Evolutionary conservation across 2,329 filamentous ascomycete genomes (phyloP), one percentile per base, ranked within the genome.

Genomic region (Colletotrichum sp.): DNA sequence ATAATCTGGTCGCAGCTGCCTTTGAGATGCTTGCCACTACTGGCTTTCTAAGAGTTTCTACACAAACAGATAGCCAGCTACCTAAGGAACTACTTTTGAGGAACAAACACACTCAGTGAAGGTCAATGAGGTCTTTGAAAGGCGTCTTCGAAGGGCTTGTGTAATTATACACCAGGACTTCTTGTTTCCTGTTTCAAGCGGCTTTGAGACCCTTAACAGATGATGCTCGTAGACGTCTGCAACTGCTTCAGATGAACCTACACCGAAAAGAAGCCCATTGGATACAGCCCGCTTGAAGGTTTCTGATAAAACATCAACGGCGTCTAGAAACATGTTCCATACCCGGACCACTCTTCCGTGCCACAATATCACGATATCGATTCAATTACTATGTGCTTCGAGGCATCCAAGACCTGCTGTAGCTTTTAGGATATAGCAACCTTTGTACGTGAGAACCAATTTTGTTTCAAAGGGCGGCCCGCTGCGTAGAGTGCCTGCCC

Each of bases 401-500:
- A 52, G 62, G 62, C 34, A 64, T 10, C 24, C 32, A 26, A 30
- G 26, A 59, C 55, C 55, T 30, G 24, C 13, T 26, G 24, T 59
- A 26, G 55, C 24, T 59, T 30, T 28, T 59, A 5, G 18, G 15
- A 26, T 59, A 28, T 52, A 59, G 55, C 24, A 34, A 34, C 15
- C 7, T 21, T 18, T 52, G 57, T 52, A 44, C 59, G 10, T 69
- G 69, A 60, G 16, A 71, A 60, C 34, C 26, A 72, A 49, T 69
- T 72, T 62, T 30, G 57, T 76, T 52, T 76, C 59, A 60, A 52
- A 55, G 65, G 65, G 74, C 26, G 65, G 57, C 28, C 62, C 30
- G n/a, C 49, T 49, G 32, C 32, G 24, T 32, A 26, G 64, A 65
- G 28, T 30, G 30, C 34, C 49, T 30, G 30, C 44, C 74, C 21